Evolutionary conservation across 148 eudicot species (phyloP).

Genomic region (Cornus florida): DNA sequence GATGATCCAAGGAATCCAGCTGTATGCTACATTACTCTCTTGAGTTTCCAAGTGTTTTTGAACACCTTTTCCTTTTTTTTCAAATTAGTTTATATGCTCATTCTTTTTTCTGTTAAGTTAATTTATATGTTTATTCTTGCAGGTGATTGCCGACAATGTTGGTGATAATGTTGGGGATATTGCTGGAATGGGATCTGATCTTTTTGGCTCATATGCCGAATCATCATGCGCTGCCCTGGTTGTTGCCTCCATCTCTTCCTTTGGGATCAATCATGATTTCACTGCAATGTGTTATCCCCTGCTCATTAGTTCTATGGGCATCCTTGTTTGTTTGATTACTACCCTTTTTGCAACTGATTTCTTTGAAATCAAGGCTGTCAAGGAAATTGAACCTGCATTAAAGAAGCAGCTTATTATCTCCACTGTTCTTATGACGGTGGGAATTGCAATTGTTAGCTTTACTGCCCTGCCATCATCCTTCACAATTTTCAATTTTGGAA

Average conservation of each 20-base stretch:
- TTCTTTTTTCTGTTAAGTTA: neutral
- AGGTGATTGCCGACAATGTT: constrained; percentile 86
- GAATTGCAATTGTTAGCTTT: constrained; percentile 64
- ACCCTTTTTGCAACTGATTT: constrained; percentile 81
- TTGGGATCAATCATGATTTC: constrained; percentile 58
- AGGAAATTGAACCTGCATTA: constrained; percentile 75
- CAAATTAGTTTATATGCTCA: too few species aligned
- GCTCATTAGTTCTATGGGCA: constrained; percentile 62
- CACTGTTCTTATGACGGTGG: constrained; percentile 72
- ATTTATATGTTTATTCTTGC: neutral
- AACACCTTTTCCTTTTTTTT: neutral
- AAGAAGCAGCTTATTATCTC: constrained; percentile 83
- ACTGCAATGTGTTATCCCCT: constrained; percentile 62
- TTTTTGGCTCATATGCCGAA: constrained; percentile 66
- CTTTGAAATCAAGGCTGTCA: constrained; percentile 70
- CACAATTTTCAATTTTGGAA: constrained; percentile 77
- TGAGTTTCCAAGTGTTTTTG: neutral
- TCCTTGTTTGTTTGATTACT: constrained; percentile 62
- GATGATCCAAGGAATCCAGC: constrained; percentile 91
- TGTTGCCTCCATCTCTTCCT: constrained; percentile 70
- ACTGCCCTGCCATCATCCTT: constrained; percentile 72
- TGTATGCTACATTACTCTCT: constrained; percentile 36
- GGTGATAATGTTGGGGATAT: constrained; percentile 79
- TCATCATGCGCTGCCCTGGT: constrained; percentile 70
- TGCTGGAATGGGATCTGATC: constrained; percentile 89